Evolutionary conservation across 2,329 filamentous ascomycete genomes (phyloP).

Genomic region (Paraconiothyrium sp.): DNA sequence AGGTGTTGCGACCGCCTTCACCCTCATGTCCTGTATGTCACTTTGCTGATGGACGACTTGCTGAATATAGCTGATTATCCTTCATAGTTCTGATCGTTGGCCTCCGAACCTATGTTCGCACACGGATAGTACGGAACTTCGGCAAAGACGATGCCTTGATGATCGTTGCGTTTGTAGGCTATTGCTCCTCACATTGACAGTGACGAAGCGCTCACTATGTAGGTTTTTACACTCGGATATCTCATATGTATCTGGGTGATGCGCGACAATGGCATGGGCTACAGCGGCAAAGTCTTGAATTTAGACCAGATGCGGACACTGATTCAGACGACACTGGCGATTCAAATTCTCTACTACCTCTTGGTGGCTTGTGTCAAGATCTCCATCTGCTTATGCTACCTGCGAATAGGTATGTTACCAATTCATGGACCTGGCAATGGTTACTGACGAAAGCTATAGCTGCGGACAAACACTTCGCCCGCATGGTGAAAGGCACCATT

Average conservation of each 20-base stretch:
- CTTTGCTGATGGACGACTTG: neutral
- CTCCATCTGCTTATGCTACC: constrained; percentile 48
- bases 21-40: constrained; percentile 32
- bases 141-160: constrained; percentile 44
- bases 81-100: constrained; percentile 35
- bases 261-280: constrained; percentile 38
- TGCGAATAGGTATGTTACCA: constrained; percentile 41
- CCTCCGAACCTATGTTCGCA: constrained; percentile 34
- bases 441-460: constrained; percentile 26
- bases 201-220: neutral
- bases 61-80: constrained; percentile 12
- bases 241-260: constrained; percentile 33
- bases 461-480: constrained; percentile 33
- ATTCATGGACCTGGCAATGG: neutral
- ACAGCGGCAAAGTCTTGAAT: constrained; percentile 28
- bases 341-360: constrained; percentile 45
- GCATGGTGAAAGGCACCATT: constrained; percentile 35
- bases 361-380: constrained; percentile 42
- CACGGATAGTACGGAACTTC: constrained; percentile 32
- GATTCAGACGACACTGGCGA: constrained; percentile 37
- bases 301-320: constrained; percentile 31
- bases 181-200: neutral
- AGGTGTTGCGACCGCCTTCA: constrained; percentile 34
- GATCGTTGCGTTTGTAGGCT: constrained; percentile 36
- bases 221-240: constrained; percentile 40